phyloP scores from a whole-genome alignment of 2,329 filamentous ascomycete genomes.

The Colletotrichum agaves region DNA sequence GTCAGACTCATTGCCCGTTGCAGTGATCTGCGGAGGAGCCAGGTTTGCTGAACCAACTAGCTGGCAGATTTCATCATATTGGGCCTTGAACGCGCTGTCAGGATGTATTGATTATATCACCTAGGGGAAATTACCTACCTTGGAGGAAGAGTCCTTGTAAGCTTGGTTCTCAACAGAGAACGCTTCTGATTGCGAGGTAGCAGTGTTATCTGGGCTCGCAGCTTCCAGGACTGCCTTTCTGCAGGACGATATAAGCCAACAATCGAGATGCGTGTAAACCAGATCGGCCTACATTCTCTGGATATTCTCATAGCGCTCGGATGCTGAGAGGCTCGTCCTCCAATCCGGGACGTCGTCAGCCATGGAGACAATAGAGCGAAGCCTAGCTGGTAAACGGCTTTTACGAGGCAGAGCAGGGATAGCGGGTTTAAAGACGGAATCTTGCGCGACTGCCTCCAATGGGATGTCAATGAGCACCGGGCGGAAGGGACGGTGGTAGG shows the following conservation, averaged over 20 bases:
- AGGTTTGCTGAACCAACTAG: constrained; percentile 41
- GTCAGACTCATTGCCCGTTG: constrained; percentile 19
- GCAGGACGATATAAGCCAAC: neutral
- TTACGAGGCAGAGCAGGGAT: neutral
- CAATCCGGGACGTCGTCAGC: constrained; percentile 50
- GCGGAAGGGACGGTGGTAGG: constrained; percentile 2
- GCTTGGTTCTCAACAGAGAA: constrained; percentile 38
- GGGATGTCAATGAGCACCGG: constrained; percentile 15
- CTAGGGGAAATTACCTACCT: constrained; percentile 5
- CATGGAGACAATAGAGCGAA: constrained; percentile 12
- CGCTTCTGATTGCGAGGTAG: constrained; percentile 37
- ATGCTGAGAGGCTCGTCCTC: constrained; percentile 64
- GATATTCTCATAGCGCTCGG: constrained; percentile 71
- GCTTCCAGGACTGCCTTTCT: constrained; percentile 35
- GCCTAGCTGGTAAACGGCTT: neutral
- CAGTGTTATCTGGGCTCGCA: constrained; percentile 13
- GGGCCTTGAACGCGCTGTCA: constrained; percentile 14
- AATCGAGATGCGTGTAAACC: neutral
- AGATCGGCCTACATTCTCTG: constrained; percentile 66
- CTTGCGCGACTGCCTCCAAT: neutral
- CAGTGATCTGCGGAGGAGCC: constrained; percentile 2
- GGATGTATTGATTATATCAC: neutral
- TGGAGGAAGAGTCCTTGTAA: constrained; percentile 32
- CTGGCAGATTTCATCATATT: constrained; percentile 56
- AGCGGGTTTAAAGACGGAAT: neutral